These are phyloP conservation scores for Amphichorda felina DNA, from an alignment of 2,329 filamentous ascomycete species.

Conservation along the genomic window DNA sequence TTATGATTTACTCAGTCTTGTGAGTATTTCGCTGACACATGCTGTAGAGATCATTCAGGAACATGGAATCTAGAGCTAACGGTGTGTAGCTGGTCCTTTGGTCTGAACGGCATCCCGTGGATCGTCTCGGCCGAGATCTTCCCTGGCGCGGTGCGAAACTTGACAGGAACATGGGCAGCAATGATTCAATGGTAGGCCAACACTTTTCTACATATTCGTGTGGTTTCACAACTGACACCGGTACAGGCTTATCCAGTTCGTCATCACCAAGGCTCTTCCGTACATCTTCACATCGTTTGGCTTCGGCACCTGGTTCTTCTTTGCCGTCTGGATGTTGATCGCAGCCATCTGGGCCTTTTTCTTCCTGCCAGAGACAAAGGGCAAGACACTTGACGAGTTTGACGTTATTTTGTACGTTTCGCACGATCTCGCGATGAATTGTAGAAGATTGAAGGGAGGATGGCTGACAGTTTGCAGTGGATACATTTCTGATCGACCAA, in stretches of 20 bases:
- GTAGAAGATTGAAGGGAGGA: too few species aligned
- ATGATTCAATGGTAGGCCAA: slow-evolving; percentile 21
- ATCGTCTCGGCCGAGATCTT: slow-evolving; percentile 32
- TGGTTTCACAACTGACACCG: neutral
- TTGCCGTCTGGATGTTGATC: slow-evolving; percentile 36
- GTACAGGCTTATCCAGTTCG: slow-evolving; percentile 24
- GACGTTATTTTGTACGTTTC: slow-evolving; percentile 23
- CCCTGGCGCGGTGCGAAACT: slow-evolving; percentile 26
- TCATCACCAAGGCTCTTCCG: slow-evolving; percentile 28
- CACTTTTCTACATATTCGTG: neutral
- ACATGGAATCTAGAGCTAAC: too few species aligned
- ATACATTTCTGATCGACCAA: neutral
- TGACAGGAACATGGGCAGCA: slow-evolving; percentile 27
- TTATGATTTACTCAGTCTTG: slow-evolving; percentile 42
- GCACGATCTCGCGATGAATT: too few species aligned
- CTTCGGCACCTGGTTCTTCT: slow-evolving; percentile 46
- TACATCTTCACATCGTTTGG: slow-evolving; percentile 30
- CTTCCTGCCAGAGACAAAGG: slow-evolving; percentile 43
- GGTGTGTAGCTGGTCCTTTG: slow-evolving; percentile 25
- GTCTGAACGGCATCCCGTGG: slow-evolving; percentile 32
- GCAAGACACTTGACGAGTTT: slow-evolving; percentile 39
- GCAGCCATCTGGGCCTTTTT: slow-evolving; percentile 36
- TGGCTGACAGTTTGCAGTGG: slow-evolving; percentile 2
- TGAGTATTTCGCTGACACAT: slow-evolving; percentile 15
- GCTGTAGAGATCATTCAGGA: neutral